These are phyloP conservation scores for Boletus rubroflammeus DNA, from an alignment of 768 basidiomycete species.

Conservation along the genomic window DNA sequence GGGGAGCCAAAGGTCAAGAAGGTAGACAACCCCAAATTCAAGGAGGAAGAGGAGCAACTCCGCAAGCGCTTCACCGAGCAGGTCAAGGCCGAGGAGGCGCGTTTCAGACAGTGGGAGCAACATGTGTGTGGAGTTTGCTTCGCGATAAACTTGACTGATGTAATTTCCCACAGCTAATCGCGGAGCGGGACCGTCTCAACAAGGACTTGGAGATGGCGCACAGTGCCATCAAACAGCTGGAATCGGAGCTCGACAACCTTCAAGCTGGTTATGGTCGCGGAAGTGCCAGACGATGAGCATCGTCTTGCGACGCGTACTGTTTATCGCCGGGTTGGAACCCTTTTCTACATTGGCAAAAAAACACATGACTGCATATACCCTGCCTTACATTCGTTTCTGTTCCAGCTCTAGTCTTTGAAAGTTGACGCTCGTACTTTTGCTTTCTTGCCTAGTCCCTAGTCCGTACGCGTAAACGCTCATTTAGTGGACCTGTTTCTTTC, in stretches of 20 bases:
- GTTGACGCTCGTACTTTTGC: constrained; percentile 2
- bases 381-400: constrained; percentile 18
- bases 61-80: constrained; percentile 99
- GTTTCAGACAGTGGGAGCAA: constrained; percentile 99
- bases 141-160: constrained; percentile 12
- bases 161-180: constrained; percentile 71
- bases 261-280: constrained; percentile 83
- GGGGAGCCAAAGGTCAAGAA: constrained; percentile 99
- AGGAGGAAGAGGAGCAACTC: constrained; percentile 96
- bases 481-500: constrained; percentile 16
- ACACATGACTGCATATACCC: constrained; percentile 26
- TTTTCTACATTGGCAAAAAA: constrained; percentile 5
- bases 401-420: constrained; percentile 6
- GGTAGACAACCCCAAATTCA: constrained; percentile 99
- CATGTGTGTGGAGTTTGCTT: constrained; percentile 55
- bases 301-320: not conserved
- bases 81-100: constrained; percentile 96
- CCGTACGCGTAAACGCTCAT: constrained; percentile 20
- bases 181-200: constrained; percentile 97
- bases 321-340: constrained; percentile 4
- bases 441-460: not conserved
- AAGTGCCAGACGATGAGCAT: constrained; percentile 31
- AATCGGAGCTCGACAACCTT: constrained; percentile 85
- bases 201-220: constrained; percentile 95
- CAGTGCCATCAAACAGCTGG: constrained; percentile 87